Conservation (phyloP, 768 basidiomycete genomes). For the Mycena rosella region DNA sequence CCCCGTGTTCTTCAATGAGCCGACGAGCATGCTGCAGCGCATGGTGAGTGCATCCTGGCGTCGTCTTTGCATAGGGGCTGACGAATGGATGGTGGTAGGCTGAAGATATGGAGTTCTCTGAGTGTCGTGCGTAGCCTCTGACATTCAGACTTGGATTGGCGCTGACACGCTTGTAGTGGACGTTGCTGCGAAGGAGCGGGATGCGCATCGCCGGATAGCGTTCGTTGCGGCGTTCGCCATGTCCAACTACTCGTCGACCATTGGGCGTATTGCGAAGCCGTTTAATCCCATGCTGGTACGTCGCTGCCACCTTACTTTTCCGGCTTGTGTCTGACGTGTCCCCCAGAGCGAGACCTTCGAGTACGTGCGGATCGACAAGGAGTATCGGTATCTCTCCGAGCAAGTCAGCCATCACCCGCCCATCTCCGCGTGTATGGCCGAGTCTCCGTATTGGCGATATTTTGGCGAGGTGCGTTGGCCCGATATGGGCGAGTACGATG, state of each 20-base stretch:
- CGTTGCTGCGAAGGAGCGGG: constrained; percentile 80
- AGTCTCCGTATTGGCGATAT: constrained; percentile 91
- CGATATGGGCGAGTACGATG: neutral
- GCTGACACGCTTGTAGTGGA: constrained; percentile 68
- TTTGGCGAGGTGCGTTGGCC: constrained; percentile 77
- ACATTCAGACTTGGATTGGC: neutral
- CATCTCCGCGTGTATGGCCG: constrained; percentile 95
- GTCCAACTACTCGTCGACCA: constrained; percentile 97
- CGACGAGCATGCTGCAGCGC: constrained; percentile 96
- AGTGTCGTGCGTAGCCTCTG: constrained; percentile 74
- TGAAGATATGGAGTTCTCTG: constrained; percentile 98
- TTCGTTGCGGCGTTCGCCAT: constrained; percentile 97
- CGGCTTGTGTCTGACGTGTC: constrained; percentile 1
- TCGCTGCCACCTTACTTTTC: neutral
- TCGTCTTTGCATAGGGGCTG: constrained; percentile 21
- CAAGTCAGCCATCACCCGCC: constrained; percentile 99
- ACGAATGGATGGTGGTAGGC: constrained; percentile 57
- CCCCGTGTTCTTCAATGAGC: constrained; percentile 94
- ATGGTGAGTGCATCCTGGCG: constrained; percentile 67
- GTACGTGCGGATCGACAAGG: constrained; percentile 87
- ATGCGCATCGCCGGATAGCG: constrained; percentile 86
- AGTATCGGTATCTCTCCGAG: constrained; percentile 94
- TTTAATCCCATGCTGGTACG: constrained; percentile 95
- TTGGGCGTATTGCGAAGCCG: constrained; percentile 96
- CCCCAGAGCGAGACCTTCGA: constrained; percentile 92